Evolutionary conservation across 768 basidiomycete genomes (phyloP), one percentile per base, ranked within the genome.

Genomic region (Podaxis sp.): DNA sequence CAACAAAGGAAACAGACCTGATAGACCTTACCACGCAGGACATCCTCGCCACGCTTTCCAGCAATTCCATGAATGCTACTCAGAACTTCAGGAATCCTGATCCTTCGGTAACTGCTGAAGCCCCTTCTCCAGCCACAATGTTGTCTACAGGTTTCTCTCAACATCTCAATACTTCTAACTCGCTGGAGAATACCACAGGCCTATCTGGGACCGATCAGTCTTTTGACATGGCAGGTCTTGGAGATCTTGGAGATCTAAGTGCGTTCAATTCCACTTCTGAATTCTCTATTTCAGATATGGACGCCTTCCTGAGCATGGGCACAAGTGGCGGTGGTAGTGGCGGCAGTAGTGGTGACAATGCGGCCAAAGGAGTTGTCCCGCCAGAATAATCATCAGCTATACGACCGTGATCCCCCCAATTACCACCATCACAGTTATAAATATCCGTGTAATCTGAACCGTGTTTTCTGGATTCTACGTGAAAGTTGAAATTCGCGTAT

Each of bases 271-370:
- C 52, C 4, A n/a, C 50, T 10, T 36, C 59, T 3, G 59, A 38
- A 16, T 61, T 61, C 59, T 51, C 57, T 25, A 37, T 59, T 38
- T 36, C 44, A 27, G 59, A 61, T 10, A 82, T 87, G 82, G 82
- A 83, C 47, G 76, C 78, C 16, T 74, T 87, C 54, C 70, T 86
- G 66, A 76, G 73, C 50, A 80, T 84, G 72, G 72, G 74, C 50
- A 55, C 65, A 18, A 62, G 62, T 16, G 59, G 44, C 46, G 67
- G 68, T 54, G 64, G 65, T 55, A 63, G 44, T 56, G 63, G 44
- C 13, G 61, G 44, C 14, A 59, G 42, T 46, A 52, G 40, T 32
- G 62, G 42, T 44, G 59, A 48, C 16, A 48, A 4, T 25, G 47
- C 11, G n/a, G 51, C 35, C 4, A 61, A 61, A 36, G 21, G n/a